Percentiles rank a stretch among this genome's conserved stretches.
Conservation (phyloP, 352 stramenopile species). For the Globisporangium cystogenes region DNA sequence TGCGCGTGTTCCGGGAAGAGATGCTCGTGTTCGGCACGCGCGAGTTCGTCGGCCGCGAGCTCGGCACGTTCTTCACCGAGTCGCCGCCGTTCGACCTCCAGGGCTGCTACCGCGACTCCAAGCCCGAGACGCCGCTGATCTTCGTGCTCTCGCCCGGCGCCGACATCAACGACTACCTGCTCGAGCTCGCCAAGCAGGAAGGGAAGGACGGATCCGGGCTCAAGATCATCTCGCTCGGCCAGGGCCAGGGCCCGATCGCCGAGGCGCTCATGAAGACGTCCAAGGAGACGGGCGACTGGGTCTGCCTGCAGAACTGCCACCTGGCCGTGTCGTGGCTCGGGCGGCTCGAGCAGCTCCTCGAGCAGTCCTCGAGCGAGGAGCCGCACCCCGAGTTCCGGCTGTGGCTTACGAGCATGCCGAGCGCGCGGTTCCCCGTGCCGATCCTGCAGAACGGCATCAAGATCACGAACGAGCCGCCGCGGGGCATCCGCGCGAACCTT, state of each 20-base stretch:
- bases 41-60: constrained; percentile 74
- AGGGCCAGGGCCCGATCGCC: constrained; percentile 91
- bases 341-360: constrained; percentile 86
- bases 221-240: constrained; percentile 93
- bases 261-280: constrained; percentile 90
- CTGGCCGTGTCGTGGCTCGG: constrained; percentile 89
- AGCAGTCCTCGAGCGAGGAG: constrained; percentile 56
- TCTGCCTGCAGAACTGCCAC: constrained; percentile 95
- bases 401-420: constrained; percentile 94
- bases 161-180: constrained; percentile 93
- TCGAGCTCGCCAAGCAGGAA: constrained; percentile 87
- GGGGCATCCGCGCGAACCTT: constrained; percentile 90
- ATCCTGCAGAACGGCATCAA: constrained; percentile 96
- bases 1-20: constrained; percentile 88
- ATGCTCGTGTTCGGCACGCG: constrained; percentile 87
- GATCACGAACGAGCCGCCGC: constrained; percentile 93
- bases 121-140: constrained; percentile 89
- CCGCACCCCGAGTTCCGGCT: constrained; percentile 89
- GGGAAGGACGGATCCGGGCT: constrained; percentile 83
- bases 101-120: constrained; percentile 90
- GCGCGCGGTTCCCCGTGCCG: constrained; percentile 86
- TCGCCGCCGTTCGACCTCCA: constrained; percentile 91
- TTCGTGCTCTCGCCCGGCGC: constrained; percentile 92
- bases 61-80: constrained; percentile 86
- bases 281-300: constrained; percentile 89